phyloP scores from a whole-genome alignment of 345 rosid species.

The Moricandia arvensis region DNA sequence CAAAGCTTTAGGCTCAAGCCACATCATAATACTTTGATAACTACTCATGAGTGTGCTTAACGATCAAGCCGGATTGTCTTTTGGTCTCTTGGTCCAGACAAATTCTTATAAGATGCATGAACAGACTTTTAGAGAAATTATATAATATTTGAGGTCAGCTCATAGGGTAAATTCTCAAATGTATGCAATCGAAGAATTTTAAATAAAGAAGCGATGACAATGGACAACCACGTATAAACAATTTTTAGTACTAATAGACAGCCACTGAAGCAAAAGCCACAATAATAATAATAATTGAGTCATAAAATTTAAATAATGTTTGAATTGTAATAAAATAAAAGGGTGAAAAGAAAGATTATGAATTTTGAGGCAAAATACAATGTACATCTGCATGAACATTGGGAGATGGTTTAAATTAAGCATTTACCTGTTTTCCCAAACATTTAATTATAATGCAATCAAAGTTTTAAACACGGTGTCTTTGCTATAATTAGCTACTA shows the following conservation, averaged over 20 bases:
- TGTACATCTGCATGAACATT: slow-evolving; percentile 35
- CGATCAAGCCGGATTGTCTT: neutral
- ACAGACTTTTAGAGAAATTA: neutral
- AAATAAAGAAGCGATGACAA: slow-evolving; percentile 12
- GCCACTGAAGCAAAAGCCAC: slow-evolving; percentile 12
- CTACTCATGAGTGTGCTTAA: neutral
- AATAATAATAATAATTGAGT: neutral
- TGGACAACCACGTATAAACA: slow-evolving; percentile 28
- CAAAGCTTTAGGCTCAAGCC: neutral
- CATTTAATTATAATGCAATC: slow-evolving; percentile 11
- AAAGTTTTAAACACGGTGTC: slow-evolving; percentile 22
- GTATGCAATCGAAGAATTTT: neutral
- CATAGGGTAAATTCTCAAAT: neutral
- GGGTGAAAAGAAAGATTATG: slow-evolving; percentile 7
- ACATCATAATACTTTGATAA: neutral
- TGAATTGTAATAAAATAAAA: neutral
- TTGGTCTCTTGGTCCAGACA: neutral
- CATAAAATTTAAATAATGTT: neutral
- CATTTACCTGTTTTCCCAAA: slow-evolving; percentile 26
- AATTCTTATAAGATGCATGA: slow-evolving; percentile 10
- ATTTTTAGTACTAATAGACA: neutral
- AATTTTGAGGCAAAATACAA: slow-evolving; percentile 32
- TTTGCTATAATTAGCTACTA: slow-evolving; percentile 26
- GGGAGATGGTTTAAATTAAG: slow-evolving; percentile 19
- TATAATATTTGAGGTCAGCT: slow-evolving; percentile 6